phyloP scores from a whole-genome alignment of 495 filamentous ascomycete species.

The Hypoxylon lenormandii region DNA sequence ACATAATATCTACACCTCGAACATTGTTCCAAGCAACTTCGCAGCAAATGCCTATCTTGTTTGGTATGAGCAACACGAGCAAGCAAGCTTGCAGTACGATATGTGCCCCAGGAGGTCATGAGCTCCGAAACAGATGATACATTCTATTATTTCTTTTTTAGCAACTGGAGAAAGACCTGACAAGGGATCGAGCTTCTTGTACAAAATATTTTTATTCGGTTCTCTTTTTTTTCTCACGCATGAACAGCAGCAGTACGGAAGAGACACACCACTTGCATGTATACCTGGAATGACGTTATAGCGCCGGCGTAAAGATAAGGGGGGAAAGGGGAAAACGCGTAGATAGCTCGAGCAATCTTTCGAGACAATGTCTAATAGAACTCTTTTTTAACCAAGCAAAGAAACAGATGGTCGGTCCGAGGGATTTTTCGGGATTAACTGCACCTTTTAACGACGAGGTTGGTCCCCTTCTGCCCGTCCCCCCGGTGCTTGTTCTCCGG shows the following conservation, averaged over 20 bases:
- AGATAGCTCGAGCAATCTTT: conserved; percentile 47
- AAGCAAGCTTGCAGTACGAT: conserved; percentile 28
- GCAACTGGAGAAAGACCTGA: conserved; percentile 12
- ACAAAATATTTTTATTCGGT: conserved; percentile 33
- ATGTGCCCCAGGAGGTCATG: conserved; percentile 17
- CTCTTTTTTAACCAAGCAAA: conserved; percentile 11
- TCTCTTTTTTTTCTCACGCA: conserved; percentile 37
- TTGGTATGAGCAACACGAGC: conserved; percentile 20
- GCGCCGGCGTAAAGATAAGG: conserved; percentile 40
- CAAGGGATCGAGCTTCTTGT: conserved; percentile 19
- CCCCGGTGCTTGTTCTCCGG: neutral
- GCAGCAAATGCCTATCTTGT: conserved; percentile 7
- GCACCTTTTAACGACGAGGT: neutral
- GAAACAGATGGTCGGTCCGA: conserved; percentile 7
- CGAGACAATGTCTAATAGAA: conserved; percentile 47
- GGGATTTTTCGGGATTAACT: neutral
- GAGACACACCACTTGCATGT: conserved; percentile 40
- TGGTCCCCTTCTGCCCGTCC: neutral
- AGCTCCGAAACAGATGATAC: conserved; percentile 21
- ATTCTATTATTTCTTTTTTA: conserved; percentile 14
- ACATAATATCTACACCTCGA: conserved; percentile 11
- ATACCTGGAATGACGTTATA: conserved; percentile 39
- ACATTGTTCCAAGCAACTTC: conserved; percentile 5
- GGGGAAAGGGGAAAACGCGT: conserved; percentile 22
- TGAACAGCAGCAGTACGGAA: conserved; percentile 26